Evolutionary conservation across 352 stramenopile genomes (phyloP), one percentile per base, ranked within the genome.

Genomic region (Globisporangium recalcitrans): DNA sequence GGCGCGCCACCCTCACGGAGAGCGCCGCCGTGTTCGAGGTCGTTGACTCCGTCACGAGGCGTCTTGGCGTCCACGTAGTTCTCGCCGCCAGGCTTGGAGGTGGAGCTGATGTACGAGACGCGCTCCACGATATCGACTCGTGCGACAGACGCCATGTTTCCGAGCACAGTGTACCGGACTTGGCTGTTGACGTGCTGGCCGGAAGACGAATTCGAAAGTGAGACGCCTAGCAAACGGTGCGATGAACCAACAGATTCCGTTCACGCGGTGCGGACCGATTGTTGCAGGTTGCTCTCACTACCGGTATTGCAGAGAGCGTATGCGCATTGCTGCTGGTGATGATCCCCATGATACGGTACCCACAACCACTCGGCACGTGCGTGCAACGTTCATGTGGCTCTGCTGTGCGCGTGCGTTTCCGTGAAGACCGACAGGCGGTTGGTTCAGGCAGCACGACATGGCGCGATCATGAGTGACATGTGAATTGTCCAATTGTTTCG

Each of bases 21-120:
- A 16, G 75, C 73, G 10, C 73, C 75, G n/a, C 73, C 75, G 22
- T 58, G 56, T 58, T 82, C 69, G 24, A 73, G 54, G 59, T 77
- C 66, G 24, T 52, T 26, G 21, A 14, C 13, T 13, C 51, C 27
- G 27, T 57, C 27, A 29, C 22, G 51, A 7, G 51, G 51, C 6
- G 27, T 58, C 52, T 58, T 40, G 51, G n/a, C 51, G 29, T 57
- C 51, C 11, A 26, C 29, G 27, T 34, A 36, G 24, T 44, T 29
- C 51, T 57, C 51, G 7, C 32, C 51, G 22, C 32, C 31, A 3
- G 19, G 52, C 52, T 58, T 48, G 52, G n/a, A 36, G 14, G 21
- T 46, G 31, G 27, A 42, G 31, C 52, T 59, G 16, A 59, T 31
- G 52, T 59, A 59, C 11, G 52, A 59, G 32, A 22, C 32, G 52